Conservation (phyloP, 257 asterid genomes). For the Jasminum sambac region DNA sequence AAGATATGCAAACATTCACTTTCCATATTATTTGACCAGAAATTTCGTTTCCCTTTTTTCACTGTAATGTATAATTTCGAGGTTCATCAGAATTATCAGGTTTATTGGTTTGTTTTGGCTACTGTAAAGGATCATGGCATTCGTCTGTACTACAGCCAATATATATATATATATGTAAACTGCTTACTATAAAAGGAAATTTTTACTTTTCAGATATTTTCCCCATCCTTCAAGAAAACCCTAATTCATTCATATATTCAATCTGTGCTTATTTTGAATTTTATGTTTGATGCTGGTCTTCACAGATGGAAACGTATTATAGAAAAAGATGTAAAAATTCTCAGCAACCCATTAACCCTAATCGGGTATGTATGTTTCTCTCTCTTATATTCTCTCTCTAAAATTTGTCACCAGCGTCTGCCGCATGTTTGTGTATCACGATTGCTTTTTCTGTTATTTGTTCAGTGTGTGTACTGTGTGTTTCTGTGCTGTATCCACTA, state of each 20-base stretch:
- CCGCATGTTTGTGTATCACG: slow-evolving; percentile 25
- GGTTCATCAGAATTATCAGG: slow-evolving; percentile 20
- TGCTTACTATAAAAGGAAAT: slow-evolving; percentile 38
- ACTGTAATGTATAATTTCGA: background rate
- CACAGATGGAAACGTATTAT: slow-evolving; percentile 72
- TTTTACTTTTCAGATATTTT: slow-evolving; percentile 15
- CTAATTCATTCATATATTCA: slow-evolving; percentile 27
- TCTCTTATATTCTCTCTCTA: slow-evolving; percentile 23
- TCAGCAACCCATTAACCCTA: slow-evolving; percentile 30
- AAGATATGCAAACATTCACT: too few relatives aligned
- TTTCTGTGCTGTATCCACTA: slow-evolving; percentile 13
- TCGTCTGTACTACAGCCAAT: slow-evolving; percentile 33
- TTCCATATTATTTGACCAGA: background rate
- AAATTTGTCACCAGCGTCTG: slow-evolving; percentile 29
- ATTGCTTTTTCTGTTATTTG: slow-evolving; percentile 32
- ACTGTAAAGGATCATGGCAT: slow-evolving; percentile 23
- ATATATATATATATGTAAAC: slow-evolving; percentile 19
- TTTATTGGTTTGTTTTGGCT: slow-evolving; percentile 30
- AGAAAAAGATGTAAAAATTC: slow-evolving; percentile 56
- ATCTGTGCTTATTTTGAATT: background rate
- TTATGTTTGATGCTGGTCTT: background rate
- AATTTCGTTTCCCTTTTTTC: background rate
- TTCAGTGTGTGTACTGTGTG: slow-evolving; percentile 22
- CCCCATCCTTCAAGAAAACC: slow-evolving; percentile 34
- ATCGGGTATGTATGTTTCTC: slow-evolving; percentile 36